A percentile compares a stretch with the other conserved stretches of the same genome.
Conservation (phyloP, 2,329 filamentous ascomycete genomes). For the Aspergillus pseudonomiae region DNA sequence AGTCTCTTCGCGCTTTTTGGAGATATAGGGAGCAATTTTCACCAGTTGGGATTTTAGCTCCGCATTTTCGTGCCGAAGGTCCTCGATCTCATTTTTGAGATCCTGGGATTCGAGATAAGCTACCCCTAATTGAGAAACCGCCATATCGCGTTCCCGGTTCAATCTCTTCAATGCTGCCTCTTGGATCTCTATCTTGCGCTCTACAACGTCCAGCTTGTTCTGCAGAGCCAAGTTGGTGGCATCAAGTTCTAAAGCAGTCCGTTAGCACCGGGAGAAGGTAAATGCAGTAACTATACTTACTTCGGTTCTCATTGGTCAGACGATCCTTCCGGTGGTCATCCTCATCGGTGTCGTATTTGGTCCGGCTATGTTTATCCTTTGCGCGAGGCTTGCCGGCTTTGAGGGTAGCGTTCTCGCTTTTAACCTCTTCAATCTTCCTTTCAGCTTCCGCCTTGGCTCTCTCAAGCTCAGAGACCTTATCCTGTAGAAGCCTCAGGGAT, state of each 20-base stretch:
- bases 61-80: conserved; percentile 40
- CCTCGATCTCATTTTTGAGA: conserved; percentile 44
- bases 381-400: conserved; percentile 45
- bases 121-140: conserved; percentile 59
- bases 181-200: conserved; percentile 57
- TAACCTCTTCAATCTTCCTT: conserved; percentile 53
- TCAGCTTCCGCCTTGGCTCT: conserved; percentile 56
- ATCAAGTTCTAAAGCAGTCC: conserved; percentile 47
- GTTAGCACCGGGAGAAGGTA: conserved; percentile 27
- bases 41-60: conserved; percentile 41
- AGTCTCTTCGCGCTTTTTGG: conserved; percentile 33
- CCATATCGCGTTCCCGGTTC: conserved; percentile 59
- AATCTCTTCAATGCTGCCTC: conserved; percentile 59
- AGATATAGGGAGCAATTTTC: conserved; percentile 26
- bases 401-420: conserved; percentile 56
- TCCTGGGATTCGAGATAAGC: conserved; percentile 58
- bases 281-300: conserved; percentile 31
- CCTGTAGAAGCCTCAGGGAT: conserved; percentile 61
- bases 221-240: conserved; percentile 57
- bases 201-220: conserved; percentile 57
- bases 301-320: conserved; percentile 40
- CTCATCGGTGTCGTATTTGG: conserved; percentile 48
- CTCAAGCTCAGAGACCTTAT: conserved; percentile 61
- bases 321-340: conserved; percentile 42
- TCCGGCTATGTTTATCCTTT: conserved; percentile 41